A percentile compares a stretch with the other conserved stretches of the same genome.
Evolutionary conservation across 1,139 yeast species (phyloP).

Genomic region (Wickerhamomyces sp.): DNA sequence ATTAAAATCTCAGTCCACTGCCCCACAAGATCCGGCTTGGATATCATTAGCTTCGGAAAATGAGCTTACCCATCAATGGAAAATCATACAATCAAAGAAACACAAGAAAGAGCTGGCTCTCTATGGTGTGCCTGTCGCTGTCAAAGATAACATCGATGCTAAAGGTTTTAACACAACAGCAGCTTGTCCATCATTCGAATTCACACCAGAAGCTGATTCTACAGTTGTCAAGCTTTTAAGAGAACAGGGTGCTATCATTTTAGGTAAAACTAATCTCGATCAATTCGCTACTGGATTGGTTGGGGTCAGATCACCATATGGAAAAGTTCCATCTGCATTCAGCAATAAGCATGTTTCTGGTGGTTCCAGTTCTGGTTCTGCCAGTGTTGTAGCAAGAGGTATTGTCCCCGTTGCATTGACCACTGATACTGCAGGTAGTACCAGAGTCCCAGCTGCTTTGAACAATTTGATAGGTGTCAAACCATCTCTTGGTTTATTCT

Average conservation of each 20-base stretch:
- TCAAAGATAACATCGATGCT: conserved; percentile 92
- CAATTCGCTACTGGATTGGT: conserved; percentile 97
- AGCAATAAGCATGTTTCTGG: conserved; percentile 78
- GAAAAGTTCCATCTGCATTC: conserved; percentile 78
- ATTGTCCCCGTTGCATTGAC: conserved; percentile 85
- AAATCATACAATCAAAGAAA: conserved; percentile 58
- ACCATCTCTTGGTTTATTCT: conserved; percentile 85
- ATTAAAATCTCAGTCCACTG: conserved; percentile 40
- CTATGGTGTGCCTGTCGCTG: conserved; percentile 92
- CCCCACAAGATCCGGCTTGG: conserved; percentile 81
- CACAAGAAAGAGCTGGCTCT: conserved; percentile 39
- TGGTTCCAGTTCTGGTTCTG: conserved; percentile 96
- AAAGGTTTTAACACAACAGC: conserved; percentile 84
- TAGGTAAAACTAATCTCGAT: conserved; percentile 91
- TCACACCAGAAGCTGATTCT: conserved; percentile 65
- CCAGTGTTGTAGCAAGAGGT: conserved; percentile 84
- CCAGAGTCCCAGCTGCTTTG: conserved; percentile 95
- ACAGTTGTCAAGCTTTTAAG: conserved; percentile 66
- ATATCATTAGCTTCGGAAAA: conserved; percentile 65
- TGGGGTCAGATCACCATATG: conserved; percentile 93
- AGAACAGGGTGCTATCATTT: conserved; percentile 81
- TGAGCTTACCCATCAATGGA: conserved; percentile 72
- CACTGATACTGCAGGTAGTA: conserved; percentile 98
- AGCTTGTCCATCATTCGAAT: conserved; percentile 84
- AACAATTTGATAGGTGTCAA: conserved; percentile 89